Percentiles rank a stretch among this genome's conserved stretches.
Conservation (phyloP, 192 early-diverging fungal genomes). For the Chytriomyces sp. region DNA sequence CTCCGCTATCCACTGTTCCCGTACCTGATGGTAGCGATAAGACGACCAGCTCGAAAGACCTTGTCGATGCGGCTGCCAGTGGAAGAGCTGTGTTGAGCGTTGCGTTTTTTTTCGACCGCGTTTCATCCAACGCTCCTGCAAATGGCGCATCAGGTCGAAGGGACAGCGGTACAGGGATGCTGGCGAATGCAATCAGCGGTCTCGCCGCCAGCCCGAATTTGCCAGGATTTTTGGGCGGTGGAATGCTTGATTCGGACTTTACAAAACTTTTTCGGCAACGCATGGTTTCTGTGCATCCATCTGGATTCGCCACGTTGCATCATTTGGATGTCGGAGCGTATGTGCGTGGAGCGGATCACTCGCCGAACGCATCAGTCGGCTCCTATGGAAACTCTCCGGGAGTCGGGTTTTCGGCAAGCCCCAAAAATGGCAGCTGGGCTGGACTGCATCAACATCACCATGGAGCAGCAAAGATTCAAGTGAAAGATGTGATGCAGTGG, state of each 20-base stretch:
- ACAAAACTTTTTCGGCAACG: conserved; percentile 38
- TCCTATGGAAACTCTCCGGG: background rate
- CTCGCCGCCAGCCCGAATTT: background rate
- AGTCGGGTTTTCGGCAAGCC: background rate
- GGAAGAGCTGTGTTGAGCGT: conserved; percentile 10
- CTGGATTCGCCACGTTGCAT: conserved; percentile 43
- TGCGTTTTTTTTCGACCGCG: conserved; percentile 31
- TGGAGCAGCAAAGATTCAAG: conserved; percentile 25
- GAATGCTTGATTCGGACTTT: background rate
- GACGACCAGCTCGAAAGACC: background rate
- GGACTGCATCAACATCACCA: conserved; percentile 32
- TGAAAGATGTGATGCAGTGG: conserved; percentile 49
- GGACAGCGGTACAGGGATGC: background rate
- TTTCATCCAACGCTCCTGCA: background rate
- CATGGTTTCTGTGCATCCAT: conserved; percentile 43
- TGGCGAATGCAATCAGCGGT: background rate
- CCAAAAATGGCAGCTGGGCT: conserved; percentile 22
- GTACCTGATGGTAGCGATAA: background rate
- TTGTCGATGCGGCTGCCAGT: background rate
- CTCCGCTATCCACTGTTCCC: background rate
- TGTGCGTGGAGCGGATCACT: background rate
- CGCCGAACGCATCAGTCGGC: background rate
- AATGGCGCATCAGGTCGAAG: conserved; percentile 1
- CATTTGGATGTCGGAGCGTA: conserved; percentile 42
- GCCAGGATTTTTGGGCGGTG: background rate